Percentiles rank a stretch among this genome's conserved stretches.
Conservation (phyloP, 805 yeast species). For the Metschnikowia proteae region DNA sequence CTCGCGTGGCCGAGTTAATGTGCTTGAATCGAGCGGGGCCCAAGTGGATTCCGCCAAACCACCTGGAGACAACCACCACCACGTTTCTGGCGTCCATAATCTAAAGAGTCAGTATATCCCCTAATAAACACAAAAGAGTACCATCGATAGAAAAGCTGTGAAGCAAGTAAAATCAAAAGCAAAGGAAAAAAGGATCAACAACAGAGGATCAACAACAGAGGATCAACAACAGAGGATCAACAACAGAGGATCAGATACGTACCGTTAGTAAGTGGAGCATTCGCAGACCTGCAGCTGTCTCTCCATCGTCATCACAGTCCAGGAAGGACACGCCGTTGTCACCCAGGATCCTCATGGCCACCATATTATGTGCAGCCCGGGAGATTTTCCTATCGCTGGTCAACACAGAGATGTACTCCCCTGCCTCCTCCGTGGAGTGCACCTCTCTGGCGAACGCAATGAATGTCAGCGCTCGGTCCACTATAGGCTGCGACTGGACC, state of each 20-base stretch:
- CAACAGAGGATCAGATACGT: slow-evolving; percentile 17
- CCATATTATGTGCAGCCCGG: slow-evolving; percentile 75
- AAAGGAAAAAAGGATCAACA: no score
- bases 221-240: no score
- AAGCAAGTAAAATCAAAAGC: no score
- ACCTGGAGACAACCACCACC: slow-evolving; percentile 80
- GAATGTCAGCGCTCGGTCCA: slow-evolving; percentile 83
- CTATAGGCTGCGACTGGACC: slow-evolving; percentile 70
- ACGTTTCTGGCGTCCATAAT: slow-evolving; percentile 80
- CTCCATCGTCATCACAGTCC: slow-evolving; percentile 97
- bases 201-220: no score
- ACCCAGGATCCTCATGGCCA: slow-evolving; percentile 76
- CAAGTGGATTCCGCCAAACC: slow-evolving; percentile 89
- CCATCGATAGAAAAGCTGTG: no score
- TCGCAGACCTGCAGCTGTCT: slow-evolving; percentile 91
- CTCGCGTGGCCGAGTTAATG: slow-evolving; percentile 84
- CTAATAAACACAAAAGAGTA: not conserved
- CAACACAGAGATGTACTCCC: slow-evolving; percentile 46
- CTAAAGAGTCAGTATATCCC: slow-evolving; percentile 29
- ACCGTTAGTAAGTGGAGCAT: slow-evolving; percentile 71
- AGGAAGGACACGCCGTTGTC: slow-evolving; percentile 56
- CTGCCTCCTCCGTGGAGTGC: slow-evolving; percentile 64
- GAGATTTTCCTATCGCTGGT: slow-evolving; percentile 63
- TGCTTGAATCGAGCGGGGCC: slow-evolving; percentile 96
- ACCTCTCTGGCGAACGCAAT: slow-evolving; percentile 70